Conservation (phyloP, 495 filamentous ascomycete genomes). For the Trichoderma parareesei region DNA sequence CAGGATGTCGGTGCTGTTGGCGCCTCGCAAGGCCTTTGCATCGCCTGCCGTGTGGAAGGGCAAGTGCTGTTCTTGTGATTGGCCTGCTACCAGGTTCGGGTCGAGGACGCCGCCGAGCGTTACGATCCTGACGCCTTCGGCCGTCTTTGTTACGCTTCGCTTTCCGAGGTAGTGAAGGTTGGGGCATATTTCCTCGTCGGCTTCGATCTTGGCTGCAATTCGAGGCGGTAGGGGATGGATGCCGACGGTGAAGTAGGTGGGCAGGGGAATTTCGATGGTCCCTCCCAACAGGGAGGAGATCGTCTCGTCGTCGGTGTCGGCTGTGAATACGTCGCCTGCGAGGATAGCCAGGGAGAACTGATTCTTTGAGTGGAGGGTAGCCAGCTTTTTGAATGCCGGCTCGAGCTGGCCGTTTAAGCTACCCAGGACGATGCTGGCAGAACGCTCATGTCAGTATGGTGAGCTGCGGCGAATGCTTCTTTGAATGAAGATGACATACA, state of each 20-base stretch:
- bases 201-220: conserved; percentile 63
- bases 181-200: conserved; percentile 66
- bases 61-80: conserved; percentile 53
- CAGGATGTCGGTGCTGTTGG: conserved; percentile 72
- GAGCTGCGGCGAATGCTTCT: background rate
- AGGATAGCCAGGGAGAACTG: conserved; percentile 77
- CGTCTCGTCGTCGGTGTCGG: conserved; percentile 46
- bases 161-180: conserved; percentile 87
- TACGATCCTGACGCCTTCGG: conserved; percentile 79
- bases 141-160: conserved; percentile 75
- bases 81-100: conserved; percentile 37
- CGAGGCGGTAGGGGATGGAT: conserved; percentile 54
- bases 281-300: conserved; percentile 61
- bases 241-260: conserved; percentile 83
- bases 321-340: conserved; percentile 71
- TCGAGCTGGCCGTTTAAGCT: conserved; percentile 66
- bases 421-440: conserved; percentile 67
- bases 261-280: conserved; percentile 60
- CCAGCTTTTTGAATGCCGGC: conserved; percentile 67
- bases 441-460: background rate
- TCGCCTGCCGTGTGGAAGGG: conserved; percentile 71
- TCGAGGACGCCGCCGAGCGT: conserved; percentile 66
- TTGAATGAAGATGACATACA: conserved; percentile 38
- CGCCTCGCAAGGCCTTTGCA: conserved; percentile 61
- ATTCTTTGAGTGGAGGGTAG: conserved; percentile 73